phyloP scores from a whole-genome alignment of 139 green algal species.

The Chlorella sorokiniana region DNA sequence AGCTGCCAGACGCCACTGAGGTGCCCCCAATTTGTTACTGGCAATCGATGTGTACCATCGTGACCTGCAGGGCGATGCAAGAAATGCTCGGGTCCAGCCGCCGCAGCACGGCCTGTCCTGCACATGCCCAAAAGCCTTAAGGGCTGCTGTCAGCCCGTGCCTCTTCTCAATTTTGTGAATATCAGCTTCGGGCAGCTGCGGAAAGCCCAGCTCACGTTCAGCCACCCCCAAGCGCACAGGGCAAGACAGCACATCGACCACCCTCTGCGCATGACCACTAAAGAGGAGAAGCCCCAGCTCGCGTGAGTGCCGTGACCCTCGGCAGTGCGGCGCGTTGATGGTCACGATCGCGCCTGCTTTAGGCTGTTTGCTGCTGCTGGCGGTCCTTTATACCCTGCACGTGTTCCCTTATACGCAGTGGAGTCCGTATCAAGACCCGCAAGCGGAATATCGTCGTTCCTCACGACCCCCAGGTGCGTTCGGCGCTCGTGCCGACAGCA shows the following conservation, averaged over 20 bases:
- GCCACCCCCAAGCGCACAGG: not conserved
- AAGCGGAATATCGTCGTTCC: constrained; percentile 97
- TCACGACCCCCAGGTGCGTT: constrained; percentile 75
- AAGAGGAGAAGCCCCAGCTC: constrained; percentile 90
- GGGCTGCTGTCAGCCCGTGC: too few relatives aligned
- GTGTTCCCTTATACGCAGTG: constrained; percentile 56
- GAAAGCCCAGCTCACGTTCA: too few relatives aligned
- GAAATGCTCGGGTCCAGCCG: too few relatives aligned
- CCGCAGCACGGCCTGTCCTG: too few relatives aligned
- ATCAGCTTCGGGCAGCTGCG: not conserved
- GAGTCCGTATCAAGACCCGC: constrained; percentile 92
- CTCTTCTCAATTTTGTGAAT: too few relatives aligned
- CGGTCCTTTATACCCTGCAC: not conserved
- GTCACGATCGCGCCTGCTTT: not conserved
- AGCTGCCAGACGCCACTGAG: too few relatives aligned
- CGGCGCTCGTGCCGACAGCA: not conserved
- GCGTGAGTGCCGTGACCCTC: constrained; percentile 66
- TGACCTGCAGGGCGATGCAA: too few relatives aligned
- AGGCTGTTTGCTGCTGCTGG: not conserved
- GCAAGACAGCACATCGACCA: not conserved
- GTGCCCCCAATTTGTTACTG: too few relatives aligned
- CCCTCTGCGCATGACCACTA: constrained; percentile 62
- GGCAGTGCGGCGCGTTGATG: not conserved
- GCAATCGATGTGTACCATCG: too few relatives aligned
- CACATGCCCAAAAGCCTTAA: too few relatives aligned